phyloP scores from a whole-genome alignment of 169 alveolate genomes.

The Eimeria tenella region DNA sequence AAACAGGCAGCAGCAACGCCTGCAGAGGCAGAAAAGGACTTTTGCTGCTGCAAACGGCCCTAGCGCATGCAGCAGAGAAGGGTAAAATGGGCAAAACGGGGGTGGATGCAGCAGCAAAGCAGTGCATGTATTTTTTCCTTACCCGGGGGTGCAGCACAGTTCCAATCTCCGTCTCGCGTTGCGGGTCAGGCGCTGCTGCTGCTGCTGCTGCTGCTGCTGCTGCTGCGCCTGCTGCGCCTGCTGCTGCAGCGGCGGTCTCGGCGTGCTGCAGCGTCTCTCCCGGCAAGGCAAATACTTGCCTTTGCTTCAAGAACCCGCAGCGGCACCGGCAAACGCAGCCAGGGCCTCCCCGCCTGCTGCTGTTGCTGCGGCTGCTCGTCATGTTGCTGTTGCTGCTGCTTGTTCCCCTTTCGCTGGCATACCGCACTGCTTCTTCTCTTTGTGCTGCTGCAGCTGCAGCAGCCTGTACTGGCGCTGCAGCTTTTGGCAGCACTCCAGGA shows the following conservation, averaged over 20 bases:
- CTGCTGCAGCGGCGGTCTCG: not conserved
- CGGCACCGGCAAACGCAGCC: slow-evolving; percentile 68
- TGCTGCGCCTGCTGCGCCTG: slow-evolving; percentile 10
- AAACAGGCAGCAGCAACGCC: not conserved
- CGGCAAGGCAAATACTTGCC: slow-evolving; percentile 25
- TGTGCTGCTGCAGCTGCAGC: slow-evolving; percentile 15
- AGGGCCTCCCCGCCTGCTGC: slow-evolving; percentile 36
- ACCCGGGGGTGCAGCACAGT: slow-evolving; percentile 22
- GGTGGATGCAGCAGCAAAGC: not conserved
- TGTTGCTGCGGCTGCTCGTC: slow-evolving; percentile 26
- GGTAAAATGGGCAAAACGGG: not conserved
- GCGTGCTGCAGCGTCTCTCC: slow-evolving; percentile 49
- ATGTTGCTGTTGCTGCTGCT: slow-evolving; percentile 32
- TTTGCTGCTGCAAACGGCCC: not conserved
- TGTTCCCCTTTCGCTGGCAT: slow-evolving; percentile 5
- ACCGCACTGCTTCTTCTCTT: not conserved
- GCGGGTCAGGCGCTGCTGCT: slow-evolving; percentile 24
- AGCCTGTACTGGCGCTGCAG: not conserved
- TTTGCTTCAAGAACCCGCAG: slow-evolving; percentile 32
- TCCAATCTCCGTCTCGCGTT: not conserved
- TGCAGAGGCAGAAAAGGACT: not conserved
- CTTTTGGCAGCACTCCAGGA: not conserved
- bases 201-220: slow-evolving; percentile 17
- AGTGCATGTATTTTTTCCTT: not conserved
- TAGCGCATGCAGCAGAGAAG: not conserved